Percentiles rank a stretch among this genome's conserved stretches.
Evolutionary conservation across 2,329 filamentous ascomycete species (phyloP).

Genomic region (Cryphonectria naterciae): DNA sequence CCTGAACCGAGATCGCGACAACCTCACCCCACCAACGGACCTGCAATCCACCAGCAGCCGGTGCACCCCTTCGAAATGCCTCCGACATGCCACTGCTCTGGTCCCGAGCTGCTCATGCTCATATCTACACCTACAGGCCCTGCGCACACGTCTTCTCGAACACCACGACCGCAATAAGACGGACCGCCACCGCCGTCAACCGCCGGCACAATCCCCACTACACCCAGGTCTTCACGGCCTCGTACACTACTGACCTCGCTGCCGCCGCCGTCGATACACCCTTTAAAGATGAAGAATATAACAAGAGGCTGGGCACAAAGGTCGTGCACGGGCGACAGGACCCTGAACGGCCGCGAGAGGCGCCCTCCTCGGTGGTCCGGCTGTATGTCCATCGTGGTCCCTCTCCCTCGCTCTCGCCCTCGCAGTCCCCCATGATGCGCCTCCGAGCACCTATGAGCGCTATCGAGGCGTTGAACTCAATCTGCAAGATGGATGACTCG

Average conservation of each 20-base stretch:
- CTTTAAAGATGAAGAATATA: conserved; percentile 59
- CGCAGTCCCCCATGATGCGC: not conserved
- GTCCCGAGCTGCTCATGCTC: conserved; percentile 67
- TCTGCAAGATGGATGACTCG: conserved; percentile 30
- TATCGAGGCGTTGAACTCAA: conserved; percentile 27
- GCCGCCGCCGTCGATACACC: conserved; percentile 66
- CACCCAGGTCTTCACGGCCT: conserved; percentile 64
- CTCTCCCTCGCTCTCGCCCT: not conserved
- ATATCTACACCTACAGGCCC: conserved; percentile 65
- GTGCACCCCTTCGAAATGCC: conserved; percentile 38
- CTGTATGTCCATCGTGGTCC: conserved; percentile 7
- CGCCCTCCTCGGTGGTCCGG: conserved; percentile 7
- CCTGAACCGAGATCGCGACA: not conserved
- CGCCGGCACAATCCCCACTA: conserved; percentile 53
- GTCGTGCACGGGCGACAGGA: conserved; percentile 59
- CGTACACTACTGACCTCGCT: conserved; percentile 70
- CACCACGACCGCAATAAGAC: conserved; percentile 52
- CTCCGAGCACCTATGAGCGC: conserved; percentile 8
- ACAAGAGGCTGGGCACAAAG: conserved; percentile 62
- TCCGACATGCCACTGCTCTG: conserved; percentile 68
- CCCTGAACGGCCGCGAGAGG: conserved; percentile 41
- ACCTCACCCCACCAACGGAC: not conserved
- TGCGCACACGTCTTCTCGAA: conserved; percentile 57
- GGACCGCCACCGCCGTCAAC: conserved; percentile 46
- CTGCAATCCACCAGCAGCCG: conserved; percentile 25